Conservation (phyloP, 495 filamentous ascomycete species). For the Talaromyces wortmannii region DNA sequence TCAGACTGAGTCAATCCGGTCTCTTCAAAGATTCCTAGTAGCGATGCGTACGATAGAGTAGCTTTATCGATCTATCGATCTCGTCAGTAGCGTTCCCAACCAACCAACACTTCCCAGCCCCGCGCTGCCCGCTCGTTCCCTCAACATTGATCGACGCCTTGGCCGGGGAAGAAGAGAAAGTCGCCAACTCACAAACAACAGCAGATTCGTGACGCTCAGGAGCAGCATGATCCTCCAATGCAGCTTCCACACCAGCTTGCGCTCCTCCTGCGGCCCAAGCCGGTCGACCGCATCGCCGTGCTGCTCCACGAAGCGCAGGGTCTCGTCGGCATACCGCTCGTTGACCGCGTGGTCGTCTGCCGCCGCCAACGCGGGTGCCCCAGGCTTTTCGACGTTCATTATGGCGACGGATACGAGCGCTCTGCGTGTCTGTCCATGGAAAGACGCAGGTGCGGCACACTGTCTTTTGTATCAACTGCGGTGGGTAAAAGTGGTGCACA, state of each 20-base stretch:
- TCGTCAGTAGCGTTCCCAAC: not conserved
- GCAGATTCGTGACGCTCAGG: conserved; percentile 9
- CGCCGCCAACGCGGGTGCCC: too few relatives aligned
- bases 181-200: conserved; percentile 10
- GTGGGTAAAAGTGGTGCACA: too few relatives aligned
- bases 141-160: too few relatives aligned
- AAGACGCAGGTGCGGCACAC: too few relatives aligned
- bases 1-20: conserved; percentile 10
- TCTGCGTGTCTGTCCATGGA: too few relatives aligned
- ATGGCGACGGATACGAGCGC: too few relatives aligned
- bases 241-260: conserved; percentile 6
- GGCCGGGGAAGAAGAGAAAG: not conserved
- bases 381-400: too few relatives aligned
- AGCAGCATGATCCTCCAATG: conserved; percentile 11
- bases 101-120: too few relatives aligned
- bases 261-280: conserved; percentile 13
- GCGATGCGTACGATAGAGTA: conserved; percentile 13
- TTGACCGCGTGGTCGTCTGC: too few relatives aligned
- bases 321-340: conserved; percentile 13
- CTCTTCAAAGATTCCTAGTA: conserved; percentile 19
- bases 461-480: too few relatives aligned
- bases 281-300: conserved; percentile 11
- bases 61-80: conserved; percentile 15
- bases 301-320: conserved; percentile 12
- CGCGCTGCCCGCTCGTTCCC: too few relatives aligned